These are phyloP conservation scores for Trametes maxima DNA, from an alignment of 768 basidiomycete genomes.

Conservation along the genomic window DNA sequence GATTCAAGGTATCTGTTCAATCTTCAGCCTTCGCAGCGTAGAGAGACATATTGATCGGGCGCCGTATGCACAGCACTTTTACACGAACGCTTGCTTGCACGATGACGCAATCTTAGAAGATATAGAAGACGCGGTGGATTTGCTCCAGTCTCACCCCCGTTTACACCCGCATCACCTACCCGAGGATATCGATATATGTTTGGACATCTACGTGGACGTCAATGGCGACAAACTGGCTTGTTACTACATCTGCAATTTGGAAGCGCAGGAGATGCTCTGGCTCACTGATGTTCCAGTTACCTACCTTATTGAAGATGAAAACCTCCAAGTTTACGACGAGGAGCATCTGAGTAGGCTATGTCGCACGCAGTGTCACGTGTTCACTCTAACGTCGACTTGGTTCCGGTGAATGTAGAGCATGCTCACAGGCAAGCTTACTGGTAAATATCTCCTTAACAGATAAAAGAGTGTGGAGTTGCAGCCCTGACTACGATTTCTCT, in stretches of 20 bases:
- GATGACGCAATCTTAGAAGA: neutral
- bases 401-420: too few species aligned
- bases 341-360: slow-evolving; percentile 5
- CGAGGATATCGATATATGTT: neutral
- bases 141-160: neutral
- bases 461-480: too few species aligned
- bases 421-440: neutral
- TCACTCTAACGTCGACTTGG: neutral
- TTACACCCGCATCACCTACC: neutral
- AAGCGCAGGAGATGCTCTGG: neutral
- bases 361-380: neutral
- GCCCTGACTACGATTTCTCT: too few species aligned
- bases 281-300: neutral
- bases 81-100: neutral
- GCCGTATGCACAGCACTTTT: neutral
- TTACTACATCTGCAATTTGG: slow-evolving; percentile 3
- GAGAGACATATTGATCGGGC: neutral
- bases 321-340: neutral
- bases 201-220: neutral
- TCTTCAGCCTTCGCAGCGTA: neutral
- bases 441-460: too few species aligned
- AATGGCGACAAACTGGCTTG: neutral
- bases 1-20: neutral
- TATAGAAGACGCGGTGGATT: neutral
- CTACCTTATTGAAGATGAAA: neutral